phyloP scores from a whole-genome alignment of 352 stramenopile genomes.

The Phytophthora sp. region DNA sequence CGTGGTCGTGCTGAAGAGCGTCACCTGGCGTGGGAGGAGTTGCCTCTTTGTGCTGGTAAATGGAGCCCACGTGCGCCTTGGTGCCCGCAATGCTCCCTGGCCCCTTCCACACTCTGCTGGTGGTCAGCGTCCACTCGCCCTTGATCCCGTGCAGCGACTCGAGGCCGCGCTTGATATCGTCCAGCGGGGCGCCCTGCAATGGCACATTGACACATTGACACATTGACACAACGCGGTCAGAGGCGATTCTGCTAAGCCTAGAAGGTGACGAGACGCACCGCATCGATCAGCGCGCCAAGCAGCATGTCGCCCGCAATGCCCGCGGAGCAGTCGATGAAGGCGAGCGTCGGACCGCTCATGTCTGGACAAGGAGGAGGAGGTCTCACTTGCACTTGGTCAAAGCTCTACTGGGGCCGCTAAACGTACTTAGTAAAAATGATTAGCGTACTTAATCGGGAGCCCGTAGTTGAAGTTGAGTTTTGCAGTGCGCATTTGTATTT shows the following conservation, averaged over 20 bases:
- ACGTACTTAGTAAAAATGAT: too few relatives aligned
- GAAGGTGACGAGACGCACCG: slow-evolving; percentile 63
- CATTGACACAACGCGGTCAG: background rate
- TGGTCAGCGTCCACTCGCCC: slow-evolving; percentile 88
- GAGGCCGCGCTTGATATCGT: slow-evolving; percentile 61
- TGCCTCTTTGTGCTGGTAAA: slow-evolving; percentile 80
- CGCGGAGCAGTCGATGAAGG: slow-evolving; percentile 91
- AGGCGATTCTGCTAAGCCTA: background rate
- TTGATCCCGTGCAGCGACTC: slow-evolving; percentile 66
- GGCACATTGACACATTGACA: slow-evolving; percentile 13
- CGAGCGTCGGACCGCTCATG: slow-evolving; percentile 28
- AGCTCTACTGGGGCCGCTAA: too few relatives aligned
- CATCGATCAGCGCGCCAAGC: slow-evolving; percentile 88
- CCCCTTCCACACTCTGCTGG: slow-evolving; percentile 79
- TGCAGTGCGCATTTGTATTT: too few relatives aligned
- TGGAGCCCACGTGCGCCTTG: slow-evolving; percentile 89
- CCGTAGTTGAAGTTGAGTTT: too few relatives aligned
- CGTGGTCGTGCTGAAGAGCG: slow-evolving; percentile 16
- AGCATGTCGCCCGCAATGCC: slow-evolving; percentile 93
- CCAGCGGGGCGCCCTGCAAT: slow-evolving; percentile 63
- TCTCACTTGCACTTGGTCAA: too few relatives aligned
- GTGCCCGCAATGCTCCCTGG: slow-evolving; percentile 89
- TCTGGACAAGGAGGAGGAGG: background rate
- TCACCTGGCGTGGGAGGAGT: slow-evolving; percentile 32
- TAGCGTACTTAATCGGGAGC: too few relatives aligned